Evolutionary conservation across 2,329 filamentous ascomycete genomes (phyloP).

Genomic region (Fusarium mundagurra): DNA sequence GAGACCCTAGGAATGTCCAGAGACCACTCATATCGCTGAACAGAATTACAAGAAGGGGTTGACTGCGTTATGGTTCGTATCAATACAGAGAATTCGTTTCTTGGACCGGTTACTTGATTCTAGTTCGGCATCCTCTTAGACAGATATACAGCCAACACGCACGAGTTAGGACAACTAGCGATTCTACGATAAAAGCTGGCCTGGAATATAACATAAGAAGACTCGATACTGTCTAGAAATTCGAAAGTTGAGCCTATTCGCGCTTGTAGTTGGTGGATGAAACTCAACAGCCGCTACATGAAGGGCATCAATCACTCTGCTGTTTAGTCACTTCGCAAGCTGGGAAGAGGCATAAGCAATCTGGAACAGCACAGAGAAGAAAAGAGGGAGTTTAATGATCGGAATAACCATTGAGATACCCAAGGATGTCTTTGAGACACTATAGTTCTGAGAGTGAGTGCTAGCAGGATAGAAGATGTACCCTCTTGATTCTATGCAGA

Average conservation of each 20-base stretch:
- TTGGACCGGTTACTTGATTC: no score
- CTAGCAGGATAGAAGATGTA: accelerated
- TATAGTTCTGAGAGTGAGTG: no score
- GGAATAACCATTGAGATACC: no score
- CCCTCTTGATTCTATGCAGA: neutral
- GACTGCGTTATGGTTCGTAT: neutral
- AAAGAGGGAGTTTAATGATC: no score
- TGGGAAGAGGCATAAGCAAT: no score
- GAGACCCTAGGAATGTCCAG: neutral
- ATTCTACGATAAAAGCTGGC: accelerated
- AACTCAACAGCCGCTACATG: neutral
- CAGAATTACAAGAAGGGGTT: accelerated
- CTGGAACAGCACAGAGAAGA: no score
- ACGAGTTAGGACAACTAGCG: neutral
- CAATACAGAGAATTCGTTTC: neutral
- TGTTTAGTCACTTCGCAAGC: neutral
- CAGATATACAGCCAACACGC: neutral
- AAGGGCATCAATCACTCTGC: neutral
- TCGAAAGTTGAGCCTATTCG: neutral
- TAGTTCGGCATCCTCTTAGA: no score
- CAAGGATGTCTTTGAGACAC: neutral
- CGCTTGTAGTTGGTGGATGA: neutral
- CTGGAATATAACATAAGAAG: accelerated
- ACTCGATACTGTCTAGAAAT: no score
- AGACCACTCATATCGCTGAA: no score